These are phyloP conservation scores for Polytrichum formosum DNA, from an alignment of 225 moss, liverwort and hornwort genomes.

Conservation along the genomic window DNA sequence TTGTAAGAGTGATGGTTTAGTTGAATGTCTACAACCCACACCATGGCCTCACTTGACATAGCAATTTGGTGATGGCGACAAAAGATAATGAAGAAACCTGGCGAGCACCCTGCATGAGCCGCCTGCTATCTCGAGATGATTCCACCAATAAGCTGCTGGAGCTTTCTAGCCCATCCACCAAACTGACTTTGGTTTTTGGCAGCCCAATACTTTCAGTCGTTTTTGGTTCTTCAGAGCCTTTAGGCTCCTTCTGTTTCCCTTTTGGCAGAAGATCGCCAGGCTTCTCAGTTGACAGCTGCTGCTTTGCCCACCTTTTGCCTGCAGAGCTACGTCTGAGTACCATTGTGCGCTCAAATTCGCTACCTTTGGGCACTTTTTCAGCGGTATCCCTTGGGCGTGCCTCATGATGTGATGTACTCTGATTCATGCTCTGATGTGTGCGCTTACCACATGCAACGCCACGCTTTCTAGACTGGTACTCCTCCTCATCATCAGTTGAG, in stretches of 20 bases:
- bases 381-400: constrained; percentile 17
- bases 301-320: constrained; percentile 41
- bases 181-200: constrained; percentile 37
- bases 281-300: constrained; percentile 37
- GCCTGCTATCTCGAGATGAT: constrained; percentile 75
- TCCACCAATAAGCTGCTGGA: constrained; percentile 45
- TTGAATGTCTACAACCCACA: not conserved
- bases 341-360: constrained; percentile 37
- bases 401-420: constrained; percentile 25
- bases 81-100: constrained; percentile 46
- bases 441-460: constrained; percentile 13
- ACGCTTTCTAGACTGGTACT: constrained; percentile 43
- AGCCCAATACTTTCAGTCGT: constrained; percentile 24
- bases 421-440: constrained; percentile 4
- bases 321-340: constrained; percentile 37
- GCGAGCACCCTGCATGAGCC: constrained; percentile 87
- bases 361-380: constrained; percentile 19
- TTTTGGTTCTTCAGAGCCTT: constrained; percentile 19
- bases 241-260: constrained; percentile 13
- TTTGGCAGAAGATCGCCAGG: constrained; percentile 11
- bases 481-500: constrained; percentile 46
- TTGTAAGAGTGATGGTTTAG: no score
- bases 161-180: constrained; percentile 30
- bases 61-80: not conserved
- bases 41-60: not conserved